A percentile compares a stretch with the other conserved stretches of the same genome.
These are phyloP conservation scores for Fomes fomentarius DNA, from an alignment of 1,284 basidiomycete species.

Conservation along the genomic window DNA sequence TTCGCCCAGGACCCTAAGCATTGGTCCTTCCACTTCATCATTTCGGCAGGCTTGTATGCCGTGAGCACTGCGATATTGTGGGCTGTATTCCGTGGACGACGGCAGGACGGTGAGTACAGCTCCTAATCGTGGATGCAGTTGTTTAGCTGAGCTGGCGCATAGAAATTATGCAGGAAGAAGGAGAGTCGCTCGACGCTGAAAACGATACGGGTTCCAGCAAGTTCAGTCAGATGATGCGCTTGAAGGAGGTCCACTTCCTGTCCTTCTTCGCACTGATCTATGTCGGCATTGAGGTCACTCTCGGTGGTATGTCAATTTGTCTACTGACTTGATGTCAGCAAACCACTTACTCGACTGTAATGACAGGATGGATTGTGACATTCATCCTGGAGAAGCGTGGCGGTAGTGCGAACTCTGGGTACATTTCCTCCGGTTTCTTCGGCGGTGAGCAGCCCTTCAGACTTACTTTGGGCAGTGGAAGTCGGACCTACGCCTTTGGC, in stretches of 20 bases:
- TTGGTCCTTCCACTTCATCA: constrained; percentile 67
- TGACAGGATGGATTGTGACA: constrained; percentile 28
- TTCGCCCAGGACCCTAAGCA: constrained; percentile 52
- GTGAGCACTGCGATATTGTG: constrained; percentile 48
- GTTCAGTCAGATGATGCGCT: constrained; percentile 56
- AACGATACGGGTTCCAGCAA: constrained; percentile 44
- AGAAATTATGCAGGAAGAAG: constrained; percentile 39
- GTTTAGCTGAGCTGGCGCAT: background rate
- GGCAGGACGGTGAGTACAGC: constrained; percentile 48
- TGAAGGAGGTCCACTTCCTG: constrained; percentile 56
- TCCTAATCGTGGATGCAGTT: background rate
- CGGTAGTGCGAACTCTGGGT: background rate
- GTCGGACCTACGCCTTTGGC: background rate
- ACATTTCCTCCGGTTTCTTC: constrained; percentile 20
- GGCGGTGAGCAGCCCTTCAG: constrained; percentile 27
- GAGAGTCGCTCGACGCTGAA: constrained; percentile 39
- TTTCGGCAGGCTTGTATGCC: constrained; percentile 58
- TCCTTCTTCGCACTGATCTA: constrained; percentile 69
- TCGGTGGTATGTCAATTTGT: constrained; percentile 47
- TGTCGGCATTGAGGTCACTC: constrained; percentile 68
- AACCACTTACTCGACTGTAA: constrained; percentile 37
- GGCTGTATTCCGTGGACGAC: constrained; percentile 53
- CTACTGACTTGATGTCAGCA: background rate
- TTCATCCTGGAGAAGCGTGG: background rate
- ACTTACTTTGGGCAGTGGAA: background rate